These are phyloP conservation scores for Linum lewisii DNA, from an alignment of 345 rosid species.

Conservation along the genomic window DNA sequence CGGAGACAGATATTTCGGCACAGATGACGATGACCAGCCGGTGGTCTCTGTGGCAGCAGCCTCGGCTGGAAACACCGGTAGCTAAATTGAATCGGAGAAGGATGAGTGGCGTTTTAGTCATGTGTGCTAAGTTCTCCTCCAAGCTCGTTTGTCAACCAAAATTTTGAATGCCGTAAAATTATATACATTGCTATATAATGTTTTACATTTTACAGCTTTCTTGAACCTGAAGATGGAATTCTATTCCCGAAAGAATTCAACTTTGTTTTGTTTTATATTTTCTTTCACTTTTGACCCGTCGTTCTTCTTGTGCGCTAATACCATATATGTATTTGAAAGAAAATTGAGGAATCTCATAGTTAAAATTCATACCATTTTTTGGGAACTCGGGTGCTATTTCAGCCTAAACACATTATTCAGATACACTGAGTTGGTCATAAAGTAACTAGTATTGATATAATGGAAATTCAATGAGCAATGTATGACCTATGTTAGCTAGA, in stretches of 20 bases:
- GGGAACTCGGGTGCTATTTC: too few species aligned
- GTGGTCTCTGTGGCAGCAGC: conserved; percentile 11
- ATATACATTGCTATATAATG: background rate
- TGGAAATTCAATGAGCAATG: too few species aligned
- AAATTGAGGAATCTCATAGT: too few species aligned
- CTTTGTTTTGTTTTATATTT: too few species aligned
- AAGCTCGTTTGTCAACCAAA: background rate
- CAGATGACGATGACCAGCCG: conserved; percentile 67
- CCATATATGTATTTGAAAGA: too few species aligned
- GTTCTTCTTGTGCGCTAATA: too few species aligned
- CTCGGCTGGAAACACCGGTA: background rate
- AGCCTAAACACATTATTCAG: too few species aligned
- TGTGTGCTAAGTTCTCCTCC: background rate
- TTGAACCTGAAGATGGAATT: background rate
- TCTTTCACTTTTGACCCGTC: too few species aligned
- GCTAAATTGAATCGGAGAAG: background rate
- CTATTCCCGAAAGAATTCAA: background rate
- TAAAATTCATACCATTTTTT: too few species aligned
- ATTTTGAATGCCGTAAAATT: background rate
- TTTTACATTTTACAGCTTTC: background rate
- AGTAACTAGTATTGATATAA: too few species aligned
- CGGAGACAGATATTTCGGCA: conserved; percentile 95
- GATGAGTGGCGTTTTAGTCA: background rate
- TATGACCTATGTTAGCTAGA: too few species aligned
- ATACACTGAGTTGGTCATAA: too few species aligned